Base-by-base conservation (phyloP, 352 stramenopile genomes). In the Pythium chondricola region DNA sequence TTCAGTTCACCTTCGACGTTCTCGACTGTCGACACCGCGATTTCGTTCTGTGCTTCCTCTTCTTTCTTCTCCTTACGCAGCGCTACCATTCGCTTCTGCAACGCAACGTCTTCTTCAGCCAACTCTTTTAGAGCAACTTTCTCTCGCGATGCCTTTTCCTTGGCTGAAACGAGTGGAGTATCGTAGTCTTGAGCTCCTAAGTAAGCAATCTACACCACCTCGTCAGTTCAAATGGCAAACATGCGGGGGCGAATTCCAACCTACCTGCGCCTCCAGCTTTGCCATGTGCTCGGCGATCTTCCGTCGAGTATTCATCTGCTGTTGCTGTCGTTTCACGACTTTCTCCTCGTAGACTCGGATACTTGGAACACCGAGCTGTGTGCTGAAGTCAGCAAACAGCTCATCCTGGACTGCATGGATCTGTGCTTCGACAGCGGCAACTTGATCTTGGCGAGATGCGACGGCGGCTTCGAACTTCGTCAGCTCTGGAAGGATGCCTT, bases 311-410 rank as follows among this genome's bases (percentile, higher is more conserved):
- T 88, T 73, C 36, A 79, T 63, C n/a, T 73, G 62, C 25, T 85
- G 69, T 24, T 86, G 65, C 31, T 88, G 77, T 3, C 78, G 76
- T 60, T 97, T 95, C 2, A 96, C 61, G 10, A 97, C 89, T 17
- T 85, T 95, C 50, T 96, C 87, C 68, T 98, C 93, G 58, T 98
- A 98, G 6, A 89, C 66, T 20, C 83, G 82, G 40, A 95, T 91
- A 46, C 74, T 95, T 20, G 71, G 54, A 14, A 95, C 71, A 11
- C 83, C 83, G 43, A 95, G 68, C 32, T 69, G 48, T 36, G 82
- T 60, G 32, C 83, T 93, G 53, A 95, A 94, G 6, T 79, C 69
- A 14, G 70, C 67, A 58, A 95, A 95, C 68, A 94, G 71, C n/a
- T 92, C 69, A 37, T 93, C 84, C 58, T 95, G 81, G 0, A 90